Conservation (phyloP, 768 basidiomycete species). For the Suillus hirtellus region DNA sequence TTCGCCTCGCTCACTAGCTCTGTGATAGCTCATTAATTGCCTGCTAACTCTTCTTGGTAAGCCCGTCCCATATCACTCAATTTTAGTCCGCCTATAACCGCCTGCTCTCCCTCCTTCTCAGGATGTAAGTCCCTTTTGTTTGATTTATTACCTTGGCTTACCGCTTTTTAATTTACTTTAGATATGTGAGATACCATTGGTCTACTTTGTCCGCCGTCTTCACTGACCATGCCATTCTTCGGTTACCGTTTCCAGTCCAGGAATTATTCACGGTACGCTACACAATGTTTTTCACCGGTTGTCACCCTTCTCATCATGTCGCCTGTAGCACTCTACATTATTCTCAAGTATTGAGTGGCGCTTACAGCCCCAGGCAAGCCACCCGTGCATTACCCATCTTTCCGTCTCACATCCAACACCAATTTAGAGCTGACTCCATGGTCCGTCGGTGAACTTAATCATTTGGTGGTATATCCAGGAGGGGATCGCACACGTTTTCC, state of each 20-base stretch:
- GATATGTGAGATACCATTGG: not conserved
- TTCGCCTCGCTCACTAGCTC: not conserved
- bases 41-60: conserved; percentile 74
- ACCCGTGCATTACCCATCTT: no score
- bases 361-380: not conserved
- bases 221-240: conserved; percentile 15
- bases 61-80: not conserved
- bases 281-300: not conserved
- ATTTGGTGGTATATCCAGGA: not conserved
- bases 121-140: conserved; percentile 52
- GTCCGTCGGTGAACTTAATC: not conserved
- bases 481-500: not conserved
- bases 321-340: conserved; percentile 71
- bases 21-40: conserved; percentile 63
- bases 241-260: conserved; percentile 49
- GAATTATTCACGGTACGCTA: conserved; percentile 67
- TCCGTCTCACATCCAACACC: not conserved
- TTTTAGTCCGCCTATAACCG: not conserved
- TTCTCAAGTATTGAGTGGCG: conserved; percentile 60
- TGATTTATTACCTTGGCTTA: not conserved
- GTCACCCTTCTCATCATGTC: conserved; percentile 16
- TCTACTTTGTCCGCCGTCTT: conserved; percentile 3
- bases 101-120: not conserved
- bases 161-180: not conserved
- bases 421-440: not conserved